Evolutionary conservation across 371 early-diverging fungal species (phyloP).

Genomic region (Circinella umbellata): DNA sequence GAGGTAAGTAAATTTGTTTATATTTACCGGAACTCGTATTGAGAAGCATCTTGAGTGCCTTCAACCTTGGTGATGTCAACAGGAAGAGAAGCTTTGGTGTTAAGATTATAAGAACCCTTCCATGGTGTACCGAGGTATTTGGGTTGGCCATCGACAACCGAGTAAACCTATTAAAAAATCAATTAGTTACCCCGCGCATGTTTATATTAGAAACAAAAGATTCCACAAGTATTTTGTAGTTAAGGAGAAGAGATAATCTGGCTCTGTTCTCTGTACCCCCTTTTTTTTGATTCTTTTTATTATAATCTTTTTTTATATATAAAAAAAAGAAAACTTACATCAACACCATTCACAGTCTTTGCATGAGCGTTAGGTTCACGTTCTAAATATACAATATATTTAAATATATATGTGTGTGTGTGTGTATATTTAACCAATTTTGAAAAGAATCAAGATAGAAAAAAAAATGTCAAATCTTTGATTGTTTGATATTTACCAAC

Average conservation of each 20-base stretch:
- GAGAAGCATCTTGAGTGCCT: constrained; percentile 2
- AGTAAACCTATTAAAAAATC: constrained; percentile 13
- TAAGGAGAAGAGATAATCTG: not conserved
- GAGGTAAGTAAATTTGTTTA: not conserved
- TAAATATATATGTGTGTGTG: no score
- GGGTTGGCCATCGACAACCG: constrained; percentile 20
- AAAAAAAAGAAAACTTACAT: constrained; percentile 18
- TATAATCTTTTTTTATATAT: not conserved
- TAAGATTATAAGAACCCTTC: constrained; percentile 22
- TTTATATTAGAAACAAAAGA: not conserved
- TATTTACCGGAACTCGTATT: constrained; percentile 1
- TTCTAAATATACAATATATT: constrained; percentile 2
- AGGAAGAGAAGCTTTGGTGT: constrained; percentile 23
- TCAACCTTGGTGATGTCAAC: constrained; percentile 2
- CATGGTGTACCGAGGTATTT: constrained; percentile 27
- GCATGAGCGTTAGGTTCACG: constrained; percentile 20
- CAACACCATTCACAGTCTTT: constrained; percentile 25
- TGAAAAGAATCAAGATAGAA: no score
- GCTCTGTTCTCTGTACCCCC: not conserved
- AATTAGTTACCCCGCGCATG: no score
- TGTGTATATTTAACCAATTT: no score
- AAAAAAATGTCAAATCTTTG: not conserved
- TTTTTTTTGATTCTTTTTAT: not conserved
- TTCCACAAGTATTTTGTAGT: no score
- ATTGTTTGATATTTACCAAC: constrained; percentile 23